phyloP scores from a whole-genome alignment of 2,329 filamentous ascomycete species.

The Keithomyces neogunnii region DNA sequence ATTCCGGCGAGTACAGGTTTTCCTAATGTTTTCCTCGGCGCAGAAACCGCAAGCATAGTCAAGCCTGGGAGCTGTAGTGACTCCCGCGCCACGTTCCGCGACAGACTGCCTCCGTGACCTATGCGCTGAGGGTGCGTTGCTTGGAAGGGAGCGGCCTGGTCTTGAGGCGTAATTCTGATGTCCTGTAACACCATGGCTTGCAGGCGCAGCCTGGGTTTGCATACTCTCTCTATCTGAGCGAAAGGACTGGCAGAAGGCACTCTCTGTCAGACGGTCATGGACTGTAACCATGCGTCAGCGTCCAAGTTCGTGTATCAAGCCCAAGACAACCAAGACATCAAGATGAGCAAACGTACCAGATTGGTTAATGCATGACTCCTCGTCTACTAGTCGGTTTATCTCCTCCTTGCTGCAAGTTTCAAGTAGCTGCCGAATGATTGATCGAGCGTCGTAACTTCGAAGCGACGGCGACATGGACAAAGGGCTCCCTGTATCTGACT shows the following conservation, averaged over 20 bases:
- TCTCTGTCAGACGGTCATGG: background rate
- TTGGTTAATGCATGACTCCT: constrained; percentile 5
- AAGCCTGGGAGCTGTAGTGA: constrained; percentile 13
- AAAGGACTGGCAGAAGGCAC: background rate
- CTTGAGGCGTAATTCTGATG: background rate
- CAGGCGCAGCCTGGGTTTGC: background rate
- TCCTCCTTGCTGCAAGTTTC: constrained; percentile 8
- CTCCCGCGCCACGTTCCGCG: background rate
- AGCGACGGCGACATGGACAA: constrained; percentile 4
- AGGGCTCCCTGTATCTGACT: constrained; percentile 10
- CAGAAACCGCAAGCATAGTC: constrained; percentile 22
- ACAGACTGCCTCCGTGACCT: background rate
- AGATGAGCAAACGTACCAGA: background rate
- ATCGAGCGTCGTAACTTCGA: constrained; percentile 4
- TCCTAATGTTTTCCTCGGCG: constrained; percentile 20
- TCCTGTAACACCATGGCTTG: background rate
- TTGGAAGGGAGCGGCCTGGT: background rate
- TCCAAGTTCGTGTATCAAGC: background rate
- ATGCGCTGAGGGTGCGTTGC: background rate
- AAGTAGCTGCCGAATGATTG: constrained; percentile 8
- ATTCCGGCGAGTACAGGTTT: constrained; percentile 18
- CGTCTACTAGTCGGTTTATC: constrained; percentile 8
- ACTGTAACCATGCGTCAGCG: background rate
- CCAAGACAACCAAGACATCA: background rate
- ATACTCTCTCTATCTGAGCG: background rate